Evolutionary conservation across 768 basidiomycete species (phyloP).

Genomic region (Lanmaoa rubissima): DNA sequence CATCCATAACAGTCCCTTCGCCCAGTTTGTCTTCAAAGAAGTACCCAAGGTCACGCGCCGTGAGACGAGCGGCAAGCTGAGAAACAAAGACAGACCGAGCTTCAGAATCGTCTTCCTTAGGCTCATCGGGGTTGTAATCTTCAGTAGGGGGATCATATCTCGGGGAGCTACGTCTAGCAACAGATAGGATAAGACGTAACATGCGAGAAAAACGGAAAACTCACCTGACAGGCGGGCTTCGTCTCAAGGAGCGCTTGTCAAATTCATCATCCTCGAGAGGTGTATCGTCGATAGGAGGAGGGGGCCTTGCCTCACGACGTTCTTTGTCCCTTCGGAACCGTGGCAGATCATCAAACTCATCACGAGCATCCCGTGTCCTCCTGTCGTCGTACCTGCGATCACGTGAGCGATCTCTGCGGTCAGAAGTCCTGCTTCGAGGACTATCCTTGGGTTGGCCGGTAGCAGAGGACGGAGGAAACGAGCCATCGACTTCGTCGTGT

Average conservation of each 20-base stretch:
- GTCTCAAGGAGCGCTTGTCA: constrained; percentile 35
- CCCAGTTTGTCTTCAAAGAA: constrained; percentile 99
- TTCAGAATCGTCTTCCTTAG: constrained; percentile 95
- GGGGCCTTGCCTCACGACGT: constrained; percentile 39
- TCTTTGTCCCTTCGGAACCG: constrained; percentile 44
- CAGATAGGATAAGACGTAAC: constrained; percentile 5
- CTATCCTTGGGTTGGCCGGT: constrained; percentile 42
- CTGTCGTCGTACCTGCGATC: constrained; percentile 59
- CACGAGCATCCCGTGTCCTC: constrained; percentile 44
- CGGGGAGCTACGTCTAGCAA: constrained; percentile 63
- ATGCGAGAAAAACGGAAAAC: constrained; percentile 18
- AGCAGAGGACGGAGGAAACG: constrained; percentile 40
- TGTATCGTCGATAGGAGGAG: constrained; percentile 41
- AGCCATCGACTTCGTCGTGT: constrained; percentile 52
- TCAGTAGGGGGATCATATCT: constrained; percentile 69
- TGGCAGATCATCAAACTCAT: constrained; percentile 60
- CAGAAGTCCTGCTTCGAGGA: constrained; percentile 44
- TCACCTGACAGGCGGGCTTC: constrained; percentile 45
- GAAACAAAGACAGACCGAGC: constrained; percentile 98
- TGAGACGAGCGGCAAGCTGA: constrained; percentile 95
- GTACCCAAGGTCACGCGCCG: constrained; percentile 94
- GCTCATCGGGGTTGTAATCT: constrained; percentile 79
- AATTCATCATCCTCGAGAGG: constrained; percentile 34
- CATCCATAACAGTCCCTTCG: constrained; percentile 91
- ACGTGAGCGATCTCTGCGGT: constrained; percentile 47